Base-by-base conservation (phyloP, 495 filamentous ascomycete species). In the Lineolata rhizophorae region DNA sequence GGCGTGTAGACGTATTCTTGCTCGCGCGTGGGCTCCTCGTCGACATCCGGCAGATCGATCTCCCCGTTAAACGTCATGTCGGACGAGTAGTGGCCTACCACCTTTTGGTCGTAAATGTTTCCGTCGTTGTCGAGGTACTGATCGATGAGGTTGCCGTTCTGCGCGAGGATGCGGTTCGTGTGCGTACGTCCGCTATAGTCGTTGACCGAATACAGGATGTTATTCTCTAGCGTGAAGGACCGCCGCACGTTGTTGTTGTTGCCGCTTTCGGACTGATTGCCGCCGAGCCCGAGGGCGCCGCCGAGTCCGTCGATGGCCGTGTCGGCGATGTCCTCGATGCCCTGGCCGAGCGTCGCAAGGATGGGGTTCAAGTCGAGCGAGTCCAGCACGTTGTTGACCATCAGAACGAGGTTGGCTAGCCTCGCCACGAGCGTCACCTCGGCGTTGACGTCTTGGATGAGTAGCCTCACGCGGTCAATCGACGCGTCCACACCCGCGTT, bases 291-390 rank as follows among this genome's bases (percentile, higher is more conserved):
- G 13, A n/a, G 10, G 11, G 31, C 24, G 27, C 43, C 41, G 34
- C 37, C 42, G 1, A 61, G 32, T 5, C 34, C 41, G n/a, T 53
- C 54, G 9, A 48, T 46, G 2, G 56, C 49, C 24, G 48, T 50
- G 40, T 62, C 58, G 29, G 62, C 48, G 33, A 68, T 56, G 20
- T 53, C 46, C 27, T 46, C 49, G 9, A 68, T 50, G 18, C 51
- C 50, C 30, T 60, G 43, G 9, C 62, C 61, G 2, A 68, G 50
- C 5, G 56, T 59, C 5, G 60, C 65, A 20, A 70, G 45, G 32
- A 68, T 53, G 20, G 65, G 65, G 42, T 70, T 68, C 5, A 67
- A 49, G 39, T 70, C 65, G 31, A 70, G 51, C n/a, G 54, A 59
- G 30, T 55, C 44, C 10, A 70, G 47, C 2, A 60, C 54, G 35